A percentile compares a stretch with the other conserved stretches of the same genome.
Conservation (phyloP, 176 grass and related monocot species). For the Coix lacrymajobi region DNA sequence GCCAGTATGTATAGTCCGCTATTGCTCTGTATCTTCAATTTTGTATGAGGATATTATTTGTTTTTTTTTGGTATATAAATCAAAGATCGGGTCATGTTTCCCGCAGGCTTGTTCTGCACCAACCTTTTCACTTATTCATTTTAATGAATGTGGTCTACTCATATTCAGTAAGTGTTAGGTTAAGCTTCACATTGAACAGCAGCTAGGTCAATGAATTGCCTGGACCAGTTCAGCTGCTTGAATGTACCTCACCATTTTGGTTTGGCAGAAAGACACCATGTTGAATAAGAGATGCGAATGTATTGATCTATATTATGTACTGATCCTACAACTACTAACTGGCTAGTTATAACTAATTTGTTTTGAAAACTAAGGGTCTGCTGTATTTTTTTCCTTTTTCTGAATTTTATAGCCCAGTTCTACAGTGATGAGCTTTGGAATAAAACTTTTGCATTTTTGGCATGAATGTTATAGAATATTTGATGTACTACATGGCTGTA, state of each 20-base stretch:
- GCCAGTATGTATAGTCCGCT: not conserved
- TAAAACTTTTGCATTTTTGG: too few relatives aligned
- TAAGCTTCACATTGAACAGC: not conserved
- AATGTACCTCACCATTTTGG: not conserved
- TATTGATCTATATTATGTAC: not conserved
- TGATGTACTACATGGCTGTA: too few relatives aligned
- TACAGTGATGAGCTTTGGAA: too few relatives aligned
- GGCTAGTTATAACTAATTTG: too few relatives aligned
- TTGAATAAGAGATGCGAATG: not conserved
- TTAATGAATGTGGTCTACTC: not conserved
- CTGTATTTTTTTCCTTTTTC: too few relatives aligned
- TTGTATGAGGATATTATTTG: not conserved
- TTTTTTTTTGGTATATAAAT: not conserved
- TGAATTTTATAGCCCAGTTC: too few relatives aligned
- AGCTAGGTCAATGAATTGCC: not conserved
- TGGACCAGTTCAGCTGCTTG: not conserved
- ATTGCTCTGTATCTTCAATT: not conserved
- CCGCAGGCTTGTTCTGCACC: not conserved
- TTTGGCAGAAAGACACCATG: not conserved
- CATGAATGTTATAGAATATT: too few relatives aligned
- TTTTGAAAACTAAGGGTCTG: too few relatives aligned
- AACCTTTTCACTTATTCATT: not conserved
- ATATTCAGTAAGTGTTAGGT: not conserved
- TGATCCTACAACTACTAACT: too few relatives aligned
- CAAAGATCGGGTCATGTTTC: not conserved